phyloP scores from a whole-genome alignment of 2,329 filamentous ascomycete species.

The Coleophoma cylindrospora region DNA sequence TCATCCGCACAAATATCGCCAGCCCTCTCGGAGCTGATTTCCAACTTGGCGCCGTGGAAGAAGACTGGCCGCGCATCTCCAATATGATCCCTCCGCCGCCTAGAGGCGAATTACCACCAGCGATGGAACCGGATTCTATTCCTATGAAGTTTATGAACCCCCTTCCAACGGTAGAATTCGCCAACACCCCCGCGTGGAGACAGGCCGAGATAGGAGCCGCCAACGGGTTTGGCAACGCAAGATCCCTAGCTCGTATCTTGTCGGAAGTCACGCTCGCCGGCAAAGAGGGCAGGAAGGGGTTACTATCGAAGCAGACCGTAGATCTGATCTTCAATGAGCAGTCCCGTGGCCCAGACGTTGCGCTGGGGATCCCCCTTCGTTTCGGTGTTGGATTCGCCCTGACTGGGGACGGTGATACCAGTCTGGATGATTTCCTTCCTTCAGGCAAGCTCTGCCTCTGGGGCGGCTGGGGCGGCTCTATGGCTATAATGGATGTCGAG shows the following conservation, averaged over 20 bases:
- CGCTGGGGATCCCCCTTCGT: constrained; percentile 18
- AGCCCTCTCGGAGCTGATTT: constrained; percentile 3
- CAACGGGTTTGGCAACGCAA: constrained; percentile 42
- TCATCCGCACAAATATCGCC: constrained; percentile 24
- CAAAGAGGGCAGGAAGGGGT: constrained; percentile 24
- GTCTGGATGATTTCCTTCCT: constrained; percentile 34
- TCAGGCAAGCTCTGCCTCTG: constrained; percentile 32
- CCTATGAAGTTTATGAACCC: constrained; percentile 2
- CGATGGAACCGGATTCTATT: neutral
- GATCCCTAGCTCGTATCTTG: constrained; percentile 34
- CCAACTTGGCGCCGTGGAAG: constrained; percentile 2
- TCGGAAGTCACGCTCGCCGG: constrained; percentile 31
- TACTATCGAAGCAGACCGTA: constrained; percentile 35
- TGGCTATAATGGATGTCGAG: constrained; percentile 36
- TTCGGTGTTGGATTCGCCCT: constrained; percentile 22
- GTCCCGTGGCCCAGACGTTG: constrained; percentile 33
- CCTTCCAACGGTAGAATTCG: neutral
- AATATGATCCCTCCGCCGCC: neutral
- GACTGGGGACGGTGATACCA: constrained; percentile 22
- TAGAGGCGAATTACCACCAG: neutral
- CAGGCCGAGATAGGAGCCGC: constrained; percentile 33
- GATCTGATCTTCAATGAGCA: constrained; percentile 41
- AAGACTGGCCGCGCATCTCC: constrained; percentile 4
- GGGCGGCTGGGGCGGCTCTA: constrained; percentile 40
- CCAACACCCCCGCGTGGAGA: constrained; percentile 21